A percentile compares a stretch with the other conserved stretches of the same genome.
phyloP scores from a whole-genome alignment of 2,329 filamentous ascomycete species.

The Nothophoma quercina region DNA sequence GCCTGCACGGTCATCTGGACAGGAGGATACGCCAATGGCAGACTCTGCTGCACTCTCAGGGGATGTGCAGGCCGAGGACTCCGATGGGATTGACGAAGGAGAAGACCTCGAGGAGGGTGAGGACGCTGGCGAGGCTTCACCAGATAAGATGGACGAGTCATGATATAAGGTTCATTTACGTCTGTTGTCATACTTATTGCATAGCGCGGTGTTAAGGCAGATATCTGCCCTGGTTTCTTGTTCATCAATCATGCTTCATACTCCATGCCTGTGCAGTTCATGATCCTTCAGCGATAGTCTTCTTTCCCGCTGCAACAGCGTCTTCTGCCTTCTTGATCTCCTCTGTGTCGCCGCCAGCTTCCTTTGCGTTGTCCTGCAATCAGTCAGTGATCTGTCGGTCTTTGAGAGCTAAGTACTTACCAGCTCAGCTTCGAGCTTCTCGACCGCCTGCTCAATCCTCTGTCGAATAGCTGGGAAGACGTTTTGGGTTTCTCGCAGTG shows the following conservation, averaged over 20 bases:
- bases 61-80: slow-evolving; percentile 40
- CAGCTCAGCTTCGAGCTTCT: slow-evolving; percentile 78
- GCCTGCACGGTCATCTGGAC: slow-evolving; percentile 32
- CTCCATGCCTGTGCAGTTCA: slow-evolving; percentile 35
- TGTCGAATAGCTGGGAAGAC: slow-evolving; percentile 76
- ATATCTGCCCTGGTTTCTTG: slow-evolving; percentile 1
- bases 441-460: slow-evolving; percentile 75
- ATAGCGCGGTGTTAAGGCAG: slow-evolving; percentile 45
- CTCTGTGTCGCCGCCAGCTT: slow-evolving; percentile 49
- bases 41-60: slow-evolving; percentile 33
- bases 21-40: slow-evolving; percentile 43
- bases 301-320: slow-evolving; percentile 51
- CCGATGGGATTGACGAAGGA: slow-evolving; percentile 43
- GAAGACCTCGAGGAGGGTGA: slow-evolving; percentile 44
- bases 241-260: slow-evolving; percentile 21
- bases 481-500: slow-evolving; percentile 85
- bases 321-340: slow-evolving; percentile 57
- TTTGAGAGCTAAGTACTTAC: slow-evolving; percentile 60
- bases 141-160: slow-evolving; percentile 41
- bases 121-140: slow-evolving; percentile 35
- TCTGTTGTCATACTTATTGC: slow-evolving; percentile 26
- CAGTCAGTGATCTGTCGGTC: slow-evolving; percentile 10
- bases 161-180: slow-evolving; percentile 16
- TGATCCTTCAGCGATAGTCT: slow-evolving; percentile 35
- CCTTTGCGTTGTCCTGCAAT: slow-evolving; percentile 52